Base-by-base conservation (phyloP, 805 yeast species). In the Ogataea siamensis region DNA sequence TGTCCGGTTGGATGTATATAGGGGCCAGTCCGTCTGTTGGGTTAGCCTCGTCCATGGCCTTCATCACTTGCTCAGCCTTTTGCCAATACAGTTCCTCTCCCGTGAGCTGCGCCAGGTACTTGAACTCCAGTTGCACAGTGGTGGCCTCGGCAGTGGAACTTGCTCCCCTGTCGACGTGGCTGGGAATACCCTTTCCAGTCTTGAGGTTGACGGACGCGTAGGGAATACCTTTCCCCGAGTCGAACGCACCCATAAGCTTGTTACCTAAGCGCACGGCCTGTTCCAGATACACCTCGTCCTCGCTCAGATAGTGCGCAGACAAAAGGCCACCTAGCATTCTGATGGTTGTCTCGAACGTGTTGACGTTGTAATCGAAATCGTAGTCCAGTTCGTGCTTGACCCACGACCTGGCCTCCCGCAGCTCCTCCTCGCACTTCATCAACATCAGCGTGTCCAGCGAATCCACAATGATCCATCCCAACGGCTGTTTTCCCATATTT, bases 381-480 rank as follows among this genome's bases (percentile, higher is more conserved):
- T 86, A 88, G 37, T 69, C 70, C 47, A 89, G 67, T 34, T 77
- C 87, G 39, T 79, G 64, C 32, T 73, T 70, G 33, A 89, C 83
- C 95, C 96, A 89, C 5, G 74, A 57, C 43, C 77, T 73, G 5
- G 94, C 89, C 19, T 74, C 70, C 24, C 58, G 61, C 21, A 83
- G 66, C 53, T 85, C 88, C 19, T 75, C 79, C 5, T 72, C 62
- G 18, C 78, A 72, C 37, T 73, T 83, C 95, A 88, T 87, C 15
- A 88, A 43, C 66, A 78, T 71, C 68, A 89, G 62, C 0, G 96
- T 84, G 54, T 89, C 97, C 35, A 89, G 62, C 1, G 91, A 73
- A 59, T 88, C 96, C 5, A 89, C 93, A 52, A 88, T 80, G 56
- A 88, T 84, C 96, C 96, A 88, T 2, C 97, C 97, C 47, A 89